These are phyloP conservation scores for Melanogaster broomeanus DNA, from an alignment of 768 basidiomycete species.

Conservation along the genomic window DNA sequence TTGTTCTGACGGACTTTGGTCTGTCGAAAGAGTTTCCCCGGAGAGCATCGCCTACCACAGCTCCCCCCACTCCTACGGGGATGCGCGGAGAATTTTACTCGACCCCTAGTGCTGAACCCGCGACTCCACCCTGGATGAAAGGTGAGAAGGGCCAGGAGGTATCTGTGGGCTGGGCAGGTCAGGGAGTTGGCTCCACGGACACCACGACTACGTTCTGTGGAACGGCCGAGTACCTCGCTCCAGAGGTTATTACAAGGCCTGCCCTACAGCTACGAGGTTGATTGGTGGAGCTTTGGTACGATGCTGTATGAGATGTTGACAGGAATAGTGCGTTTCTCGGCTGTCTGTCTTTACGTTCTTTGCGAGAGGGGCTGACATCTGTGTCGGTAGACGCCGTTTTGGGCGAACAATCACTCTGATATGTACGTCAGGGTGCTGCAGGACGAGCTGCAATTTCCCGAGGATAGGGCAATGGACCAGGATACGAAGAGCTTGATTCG, in stretches of 20 bases:
- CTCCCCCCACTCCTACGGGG: constrained; percentile 61
- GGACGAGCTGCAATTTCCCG: constrained; percentile 87
- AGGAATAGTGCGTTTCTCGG: constrained; percentile 66
- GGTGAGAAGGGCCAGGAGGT: constrained; percentile 55
- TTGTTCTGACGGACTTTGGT: constrained; percentile 97
- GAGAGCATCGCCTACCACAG: constrained; percentile 42
- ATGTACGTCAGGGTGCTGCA: constrained; percentile 94
- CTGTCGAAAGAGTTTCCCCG: constrained; percentile 89
- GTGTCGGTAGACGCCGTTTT: constrained; percentile 78
- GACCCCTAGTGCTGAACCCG: constrained; percentile 40
- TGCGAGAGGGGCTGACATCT: constrained; percentile 15
- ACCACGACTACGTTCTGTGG: constrained; percentile 89
- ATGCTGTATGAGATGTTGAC: constrained; percentile 98
- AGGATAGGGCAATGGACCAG: constrained; percentile 89
- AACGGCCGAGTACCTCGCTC: constrained; percentile 95
- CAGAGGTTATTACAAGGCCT: constrained; percentile 94
- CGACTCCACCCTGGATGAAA: constrained; percentile 81
- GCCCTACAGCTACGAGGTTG: constrained; percentile 90
- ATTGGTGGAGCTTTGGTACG: constrained; percentile 98
- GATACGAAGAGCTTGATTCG: constrained; percentile 95
- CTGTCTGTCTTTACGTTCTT: constrained; percentile 13
- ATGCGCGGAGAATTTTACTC: constrained; percentile 56
- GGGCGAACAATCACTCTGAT: constrained; percentile 90
- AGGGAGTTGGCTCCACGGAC: constrained; percentile 51
- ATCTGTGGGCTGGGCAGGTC: constrained; percentile 58